phyloP scores from a whole-genome alignment of 805 yeast genomes.

The Candida methanosorbosa region DNA sequence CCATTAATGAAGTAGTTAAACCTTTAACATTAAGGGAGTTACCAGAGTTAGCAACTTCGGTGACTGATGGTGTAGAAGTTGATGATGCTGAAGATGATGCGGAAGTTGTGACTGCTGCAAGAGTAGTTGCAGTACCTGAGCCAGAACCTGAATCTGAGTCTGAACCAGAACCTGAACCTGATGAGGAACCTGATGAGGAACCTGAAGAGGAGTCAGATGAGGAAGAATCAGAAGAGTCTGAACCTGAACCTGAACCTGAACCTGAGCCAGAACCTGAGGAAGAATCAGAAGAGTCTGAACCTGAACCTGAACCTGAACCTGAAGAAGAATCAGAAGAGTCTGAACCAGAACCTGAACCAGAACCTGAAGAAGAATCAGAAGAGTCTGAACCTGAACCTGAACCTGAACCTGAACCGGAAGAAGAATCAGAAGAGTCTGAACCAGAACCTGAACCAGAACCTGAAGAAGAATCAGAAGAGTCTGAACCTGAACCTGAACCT shows the following conservation, averaged over 20 bases:
- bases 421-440: neutral
- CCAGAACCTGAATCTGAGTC: conserved; percentile 1
- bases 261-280: neutral
- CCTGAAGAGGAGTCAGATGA: neutral
- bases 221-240: neutral
- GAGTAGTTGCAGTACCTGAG: conserved; percentile 1
- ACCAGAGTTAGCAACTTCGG: no score
- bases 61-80: no score
- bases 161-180: conserved; percentile 1
- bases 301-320: neutral
- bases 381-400: neutral
- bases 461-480: neutral
- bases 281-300: neutral
- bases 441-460: neutral
- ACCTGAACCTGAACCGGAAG: neutral
- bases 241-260: neutral
- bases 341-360: neutral
- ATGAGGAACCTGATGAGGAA: neutral
- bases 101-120: no score
- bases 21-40: no score
- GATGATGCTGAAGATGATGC: no score
- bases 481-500: neutral
- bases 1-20: no score
- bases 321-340: neutral
- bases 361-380: neutral